Conservation (phyloP, 306 rosid genomes). For the Medicago arabica region DNA sequence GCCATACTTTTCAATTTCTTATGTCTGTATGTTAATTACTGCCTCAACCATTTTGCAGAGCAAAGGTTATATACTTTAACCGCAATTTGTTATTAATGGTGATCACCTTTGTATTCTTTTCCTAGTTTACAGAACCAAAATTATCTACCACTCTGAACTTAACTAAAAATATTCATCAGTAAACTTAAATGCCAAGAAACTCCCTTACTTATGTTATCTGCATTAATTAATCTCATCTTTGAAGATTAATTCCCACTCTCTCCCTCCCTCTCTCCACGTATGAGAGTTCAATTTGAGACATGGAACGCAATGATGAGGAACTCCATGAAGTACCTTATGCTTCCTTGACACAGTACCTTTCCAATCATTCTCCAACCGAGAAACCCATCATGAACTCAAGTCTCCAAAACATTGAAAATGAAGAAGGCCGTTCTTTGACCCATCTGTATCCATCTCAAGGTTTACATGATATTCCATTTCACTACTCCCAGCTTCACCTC, state of each 20-base stretch:
- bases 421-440: constrained; percentile 30
- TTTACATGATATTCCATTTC: constrained; percentile 41
- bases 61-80: background rate
- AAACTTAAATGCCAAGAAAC: constrained; percentile 43
- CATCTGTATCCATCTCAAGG: constrained; percentile 40
- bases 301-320: no score
- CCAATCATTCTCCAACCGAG: background rate
- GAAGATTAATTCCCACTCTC: constrained; percentile 29
- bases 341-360: no score
- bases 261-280: background rate
- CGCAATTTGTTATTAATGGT: constrained; percentile 27
- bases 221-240: constrained; percentile 26
- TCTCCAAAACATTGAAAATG: constrained; percentile 35
- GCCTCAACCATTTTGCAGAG: constrained; percentile 23
- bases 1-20: background rate
- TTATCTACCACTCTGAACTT: constrained; percentile 42
- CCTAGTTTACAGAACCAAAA: constrained; percentile 36
- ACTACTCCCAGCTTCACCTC: constrained; percentile 44
- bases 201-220: constrained; percentile 18
- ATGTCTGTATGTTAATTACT: constrained; percentile 34
- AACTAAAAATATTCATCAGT: background rate
- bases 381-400: constrained; percentile 1
- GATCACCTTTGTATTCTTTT: constrained; percentile 26
- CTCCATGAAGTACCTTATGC: no score
- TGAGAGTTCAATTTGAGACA: background rate